A percentile compares a stretch with the other conserved stretches of the same genome.
Conservation (phyloP, 148 eudicot genomes). For the Arctostaphylos glauca region DNA sequence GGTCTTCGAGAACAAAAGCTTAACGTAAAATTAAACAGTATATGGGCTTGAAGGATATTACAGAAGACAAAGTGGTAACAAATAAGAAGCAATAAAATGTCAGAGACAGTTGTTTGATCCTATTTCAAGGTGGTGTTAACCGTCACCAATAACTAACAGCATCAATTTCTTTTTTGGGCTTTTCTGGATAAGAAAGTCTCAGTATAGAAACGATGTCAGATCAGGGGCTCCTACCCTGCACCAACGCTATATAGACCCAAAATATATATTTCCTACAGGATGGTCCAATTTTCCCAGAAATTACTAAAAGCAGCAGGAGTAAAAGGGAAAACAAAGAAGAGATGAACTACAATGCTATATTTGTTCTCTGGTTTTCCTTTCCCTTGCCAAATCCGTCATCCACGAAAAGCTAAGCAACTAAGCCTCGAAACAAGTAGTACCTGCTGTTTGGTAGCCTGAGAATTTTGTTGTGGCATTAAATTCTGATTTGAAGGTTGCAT, state of each 20-base stretch:
- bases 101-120: background rate
- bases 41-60: background rate
- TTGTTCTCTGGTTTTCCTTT: background rate
- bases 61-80: background rate
- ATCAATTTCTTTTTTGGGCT: background rate
- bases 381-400: background rate
- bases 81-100: background rate
- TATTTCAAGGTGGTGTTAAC: background rate
- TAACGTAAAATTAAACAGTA: background rate
- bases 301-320: background rate
- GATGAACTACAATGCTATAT: background rate
- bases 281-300: background rate
- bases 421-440: slow-evolving; percentile 23
- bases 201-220: background rate
- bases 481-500: slow-evolving; percentile 79
- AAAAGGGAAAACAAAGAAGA: background rate
- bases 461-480: slow-evolving; percentile 45
- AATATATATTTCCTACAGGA: background rate
- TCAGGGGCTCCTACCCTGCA: background rate
- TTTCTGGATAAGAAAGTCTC: background rate
- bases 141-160: background rate
- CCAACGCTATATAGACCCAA: background rate
- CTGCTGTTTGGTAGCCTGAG: slow-evolving; percentile 64
- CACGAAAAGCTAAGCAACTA: background rate
- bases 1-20: background rate